phyloP scores from a whole-genome alignment of 2,329 filamentous ascomycete genomes.

The Diaporthe citriasiana region DNA sequence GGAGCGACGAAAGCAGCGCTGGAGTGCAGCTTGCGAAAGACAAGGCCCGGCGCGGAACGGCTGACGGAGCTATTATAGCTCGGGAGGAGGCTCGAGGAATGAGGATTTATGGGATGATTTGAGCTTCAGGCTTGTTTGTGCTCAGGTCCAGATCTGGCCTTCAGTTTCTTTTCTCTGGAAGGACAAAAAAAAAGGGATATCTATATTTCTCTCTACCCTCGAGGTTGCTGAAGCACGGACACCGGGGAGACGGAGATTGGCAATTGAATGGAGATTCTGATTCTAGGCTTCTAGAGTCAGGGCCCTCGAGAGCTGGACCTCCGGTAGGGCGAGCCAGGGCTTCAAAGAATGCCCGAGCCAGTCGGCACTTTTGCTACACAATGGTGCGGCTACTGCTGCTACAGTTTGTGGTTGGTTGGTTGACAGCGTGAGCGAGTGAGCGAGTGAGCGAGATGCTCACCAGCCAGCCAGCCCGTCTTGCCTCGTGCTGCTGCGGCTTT shows the following conservation, averaged over 20 bases:
- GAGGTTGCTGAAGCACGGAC: slow-evolving; percentile 29
- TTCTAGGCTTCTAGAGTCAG: slow-evolving; percentile 25
- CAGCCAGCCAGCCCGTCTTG: too few relatives aligned
- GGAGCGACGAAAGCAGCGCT: slow-evolving; percentile 20
- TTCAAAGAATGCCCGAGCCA: slow-evolving; percentile 25
- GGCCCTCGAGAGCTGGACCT: slow-evolving; percentile 1
- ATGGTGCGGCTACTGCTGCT: background rate
- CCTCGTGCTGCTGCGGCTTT: background rate
- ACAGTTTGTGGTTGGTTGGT: background rate
- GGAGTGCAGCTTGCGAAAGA: slow-evolving; percentile 29
- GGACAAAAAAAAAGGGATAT: slow-evolving; percentile 15
- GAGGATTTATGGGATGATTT: background rate
- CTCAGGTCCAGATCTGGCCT: background rate
- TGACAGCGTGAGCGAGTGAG: background rate
- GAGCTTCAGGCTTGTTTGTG: background rate
- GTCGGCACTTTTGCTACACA: slow-evolving; percentile 17
- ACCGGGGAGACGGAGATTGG: slow-evolving; percentile 28
- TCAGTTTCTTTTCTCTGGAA: background rate
- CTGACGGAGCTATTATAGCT: slow-evolving; percentile 34
- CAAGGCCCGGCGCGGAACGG: slow-evolving; percentile 20
- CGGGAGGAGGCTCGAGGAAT: slow-evolving; percentile 22
- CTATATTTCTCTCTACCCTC: slow-evolving; percentile 28
- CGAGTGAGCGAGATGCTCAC: background rate
- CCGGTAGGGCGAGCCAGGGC: slow-evolving; percentile 16
- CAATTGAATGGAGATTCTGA: slow-evolving; percentile 31